Base-by-base conservation (phyloP, 2,329 filamentous ascomycete genomes). In the Cercospora citrullina region DNA sequence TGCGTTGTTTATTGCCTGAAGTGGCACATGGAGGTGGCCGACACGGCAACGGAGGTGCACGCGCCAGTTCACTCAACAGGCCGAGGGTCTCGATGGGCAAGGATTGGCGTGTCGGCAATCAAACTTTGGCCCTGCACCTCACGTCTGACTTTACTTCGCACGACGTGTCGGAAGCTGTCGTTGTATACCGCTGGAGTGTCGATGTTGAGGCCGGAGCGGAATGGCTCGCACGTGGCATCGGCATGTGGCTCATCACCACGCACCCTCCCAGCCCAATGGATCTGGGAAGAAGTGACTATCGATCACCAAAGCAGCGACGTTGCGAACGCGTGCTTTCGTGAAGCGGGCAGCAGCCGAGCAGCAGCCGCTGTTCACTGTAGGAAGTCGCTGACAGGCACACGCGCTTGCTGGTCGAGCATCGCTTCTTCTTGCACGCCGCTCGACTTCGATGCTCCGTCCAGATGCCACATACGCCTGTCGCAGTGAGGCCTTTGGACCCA, bases 11-110 rank as follows among this genome's bases (percentile, higher is more conserved):
- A 53, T 51, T 21, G 18, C 58, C 48, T 26, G 33, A 42, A 60
- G 57, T 14, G 57, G 23, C 12, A 45, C 42, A 64, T 64, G 62
- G 62, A 64, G 62, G 10, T 64, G 45, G 62, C 62, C 62, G 64
- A 55, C 42, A 39, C 64, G 64, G 39, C 36, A 66, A 66, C 63
- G 55, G 62, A 36, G 48, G n/a, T 21, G 45, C 48, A 51, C 45
- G 45, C 42, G 42, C n/a, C 42, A 18, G 42, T 23, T 48, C 42
- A 21, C 42, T 48, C 42, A 21, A 9, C 28, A 39, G 61, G 28
- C 45, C 33, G 30, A 51, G 45, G 45, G 45, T 51, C 61, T 45
- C 45, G 61, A 28, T 4, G n/a, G 28, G 10, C 42, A 31, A 18
- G 23, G 45, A 64, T 64, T 57, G 61, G 48, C 51, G 61, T 39